Conservation (phyloP, 2,329 filamentous ascomycete genomes). For the Fusarium nisikadoi region DNA sequence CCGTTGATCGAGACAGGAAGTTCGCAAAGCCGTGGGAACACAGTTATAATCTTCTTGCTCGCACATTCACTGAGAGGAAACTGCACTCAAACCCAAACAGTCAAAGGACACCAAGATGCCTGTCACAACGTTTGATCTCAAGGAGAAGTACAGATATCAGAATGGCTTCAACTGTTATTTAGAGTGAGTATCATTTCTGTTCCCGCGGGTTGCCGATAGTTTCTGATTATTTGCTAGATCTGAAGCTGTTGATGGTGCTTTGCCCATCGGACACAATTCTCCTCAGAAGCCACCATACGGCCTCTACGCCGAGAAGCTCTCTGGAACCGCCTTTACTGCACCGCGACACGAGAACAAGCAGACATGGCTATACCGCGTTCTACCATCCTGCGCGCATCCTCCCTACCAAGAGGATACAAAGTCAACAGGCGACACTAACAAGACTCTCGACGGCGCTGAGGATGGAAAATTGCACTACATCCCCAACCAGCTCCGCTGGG, state of each 20-base stretch:
- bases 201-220: neutral
- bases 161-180: conserved; percentile 82
- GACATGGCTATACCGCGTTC: conserved; percentile 77
- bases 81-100: neutral
- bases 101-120: conserved; percentile 55
- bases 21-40: conserved; percentile 19
- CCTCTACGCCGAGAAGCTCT: conserved; percentile 84
- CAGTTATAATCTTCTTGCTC: conserved; percentile 39
- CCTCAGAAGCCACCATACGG: conserved; percentile 83
- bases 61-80: conserved; percentile 7
- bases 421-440: conserved; percentile 39
- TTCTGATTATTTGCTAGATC: conserved; percentile 60
- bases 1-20: conserved; percentile 19
- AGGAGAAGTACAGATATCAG: conserved; percentile 76
- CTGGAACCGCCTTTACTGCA: conserved; percentile 77
- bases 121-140: conserved; percentile 58
- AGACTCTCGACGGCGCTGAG: conserved; percentile 36
- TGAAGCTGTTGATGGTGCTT: conserved; percentile 78
- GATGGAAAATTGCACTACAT: conserved; percentile 49
- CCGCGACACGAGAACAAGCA: conserved; percentile 76
- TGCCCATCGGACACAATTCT: conserved; percentile 81
- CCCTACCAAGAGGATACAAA: conserved; percentile 62
- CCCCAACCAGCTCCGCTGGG: conserved; percentile 87
- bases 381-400: conserved; percentile 71
- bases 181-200: conserved; percentile 65